Evolutionary conservation across 2,329 filamentous ascomycete genomes (phyloP).

Genomic region (Ascochyta viciae-villosae): DNA sequence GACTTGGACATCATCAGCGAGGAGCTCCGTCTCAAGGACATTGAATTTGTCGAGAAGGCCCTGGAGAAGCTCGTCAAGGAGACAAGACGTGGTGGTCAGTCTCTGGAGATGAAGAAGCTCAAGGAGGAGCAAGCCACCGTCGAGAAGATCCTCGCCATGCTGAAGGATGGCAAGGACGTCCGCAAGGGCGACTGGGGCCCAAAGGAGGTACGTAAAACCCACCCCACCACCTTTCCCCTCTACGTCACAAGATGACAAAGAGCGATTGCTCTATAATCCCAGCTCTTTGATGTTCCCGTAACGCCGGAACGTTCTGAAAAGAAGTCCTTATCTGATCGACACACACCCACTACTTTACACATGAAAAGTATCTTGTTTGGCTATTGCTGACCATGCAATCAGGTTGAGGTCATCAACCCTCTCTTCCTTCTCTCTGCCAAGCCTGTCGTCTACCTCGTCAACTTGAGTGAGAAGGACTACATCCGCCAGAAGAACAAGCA

Average conservation of each 20-base stretch:
- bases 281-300: constrained; percentile 96
- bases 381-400: constrained; percentile 37
- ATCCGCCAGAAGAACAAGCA: constrained; percentile 99
- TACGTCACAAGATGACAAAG: constrained; percentile 91
- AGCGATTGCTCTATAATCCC: constrained; percentile 97
- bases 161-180: constrained; percentile 91
- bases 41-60: constrained; percentile 97
- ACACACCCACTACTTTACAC: constrained; percentile 10
- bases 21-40: constrained; percentile 96
- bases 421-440: constrained; percentile 95
- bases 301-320: constrained; percentile 90
- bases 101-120: constrained; percentile 96
- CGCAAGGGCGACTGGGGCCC: constrained; percentile 87
- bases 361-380: constrained; percentile 9
- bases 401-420: constrained; percentile 98
- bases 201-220: constrained; percentile 81
- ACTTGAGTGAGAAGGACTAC: constrained; percentile 96
- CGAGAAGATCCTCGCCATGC: constrained; percentile 82
- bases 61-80: constrained; percentile 92
- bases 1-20: constrained; percentile 97
- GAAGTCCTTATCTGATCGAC: constrained; percentile 73
- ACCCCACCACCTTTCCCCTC: constrained; percentile 18
- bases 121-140: constrained; percentile 93
- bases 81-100: constrained; percentile 91
- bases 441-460: constrained; percentile 95